Conservation (phyloP, 441 rosid genomes). For the Mallotus repandus region DNA sequence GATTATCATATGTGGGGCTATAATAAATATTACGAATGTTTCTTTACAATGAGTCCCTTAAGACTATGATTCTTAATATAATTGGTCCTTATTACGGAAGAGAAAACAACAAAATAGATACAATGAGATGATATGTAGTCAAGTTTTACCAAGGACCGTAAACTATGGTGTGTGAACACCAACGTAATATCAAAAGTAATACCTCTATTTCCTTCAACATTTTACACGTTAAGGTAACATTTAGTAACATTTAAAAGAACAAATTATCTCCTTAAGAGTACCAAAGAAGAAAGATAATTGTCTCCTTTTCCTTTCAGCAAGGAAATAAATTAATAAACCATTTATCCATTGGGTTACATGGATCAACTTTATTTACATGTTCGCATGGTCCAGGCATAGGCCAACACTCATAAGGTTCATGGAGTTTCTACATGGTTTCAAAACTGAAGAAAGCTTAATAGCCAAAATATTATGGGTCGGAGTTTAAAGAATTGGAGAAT, state of each 20-base stretch:
- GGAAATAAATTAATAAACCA: neutral
- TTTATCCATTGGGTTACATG: too few relatives aligned
- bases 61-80: neutral
- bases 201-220: too few relatives aligned
- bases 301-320: neutral
- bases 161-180: neutral
- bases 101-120: slow-evolving; percentile 4
- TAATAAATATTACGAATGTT: neutral
- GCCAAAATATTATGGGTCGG: too few relatives aligned
- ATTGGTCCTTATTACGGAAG: neutral
- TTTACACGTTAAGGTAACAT: too few relatives aligned
- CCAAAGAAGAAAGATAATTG: neutral
- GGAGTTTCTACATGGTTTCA: too few relatives aligned
- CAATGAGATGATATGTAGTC: neutral
- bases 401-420: too few relatives aligned
- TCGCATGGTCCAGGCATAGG: too few relatives aligned
- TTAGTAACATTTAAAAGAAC: too few relatives aligned
- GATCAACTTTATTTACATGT: too few relatives aligned
- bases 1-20: neutral
- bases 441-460: too few relatives aligned
- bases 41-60: too few relatives aligned
- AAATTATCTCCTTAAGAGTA: neutral
- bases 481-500: too few relatives aligned
- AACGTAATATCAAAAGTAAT: neutral
- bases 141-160: neutral